Evolutionary conservation across 73 alveolate species (phyloP), one percentile per base, ranked within the genome.

Genomic region (Blepharisma stoltei): DNA sequence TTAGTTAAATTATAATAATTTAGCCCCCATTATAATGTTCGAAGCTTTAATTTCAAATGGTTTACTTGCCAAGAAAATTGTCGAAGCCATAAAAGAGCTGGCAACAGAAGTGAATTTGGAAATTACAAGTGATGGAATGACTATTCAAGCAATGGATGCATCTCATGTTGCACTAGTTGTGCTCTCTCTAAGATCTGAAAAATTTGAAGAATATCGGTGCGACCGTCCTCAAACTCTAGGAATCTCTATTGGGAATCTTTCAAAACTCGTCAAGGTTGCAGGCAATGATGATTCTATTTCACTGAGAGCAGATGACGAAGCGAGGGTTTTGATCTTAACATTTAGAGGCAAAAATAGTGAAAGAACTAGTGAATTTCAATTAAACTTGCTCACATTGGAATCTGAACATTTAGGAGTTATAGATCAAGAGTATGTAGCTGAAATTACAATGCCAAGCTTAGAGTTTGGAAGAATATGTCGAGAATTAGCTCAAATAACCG

Each of bases 151-250:
- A 50, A 96, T 97, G 99, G 99, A 97, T 89, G 84, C 97, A 55
- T 91, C 99, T n/a, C 99, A 96, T 75, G 99, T 96, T n/a, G 99
- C 99, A 6, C 78, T 96, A 83, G 99, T 96, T 7, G 89, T 98
- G 46, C 80, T 97, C 80, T 70, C 88, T 88, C 86, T 96, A 78
- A 71, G 94, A 55, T 89, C 89, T 85, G 96, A 96, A 69, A 97
- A 97, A 37, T 96, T 96, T 86, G 97, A 96, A 90, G 91, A 86
- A 80, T 96, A 92, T 80, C 83, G 98, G 69, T 90, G 98, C 53
- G 98, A 96, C 92, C 85, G 87, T 32, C 76, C 89, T 50, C 81
- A 86, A 55, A 94, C 96, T 6, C 86, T 96, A 68, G 98, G 99
- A 20, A 89, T 96, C 18, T 77, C 91, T 79, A 92, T 96, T 68